Evolutionary conservation across 2,329 filamentous ascomycete genomes (phyloP), one percentile per base, ranked within the genome.

Genomic region (Boeremia lycopersici): DNA sequence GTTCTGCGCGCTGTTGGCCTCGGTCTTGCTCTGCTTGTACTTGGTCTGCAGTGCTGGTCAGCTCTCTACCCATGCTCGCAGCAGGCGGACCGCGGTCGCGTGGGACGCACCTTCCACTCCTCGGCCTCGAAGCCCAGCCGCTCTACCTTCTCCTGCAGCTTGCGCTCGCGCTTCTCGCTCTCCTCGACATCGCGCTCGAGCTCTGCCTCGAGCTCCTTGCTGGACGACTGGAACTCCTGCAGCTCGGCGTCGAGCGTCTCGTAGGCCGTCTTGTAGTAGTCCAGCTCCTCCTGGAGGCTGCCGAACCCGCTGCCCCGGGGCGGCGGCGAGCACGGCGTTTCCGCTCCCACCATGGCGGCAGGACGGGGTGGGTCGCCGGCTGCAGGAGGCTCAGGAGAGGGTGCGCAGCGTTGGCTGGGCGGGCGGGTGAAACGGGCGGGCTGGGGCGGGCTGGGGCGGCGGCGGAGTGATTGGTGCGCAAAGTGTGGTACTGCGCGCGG

Each of bases 181-280:
- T 91, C 89, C 68, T 98, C 93, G 53, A 99, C 88, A 74, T 99
- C 95, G 80, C 93, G 96, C 77, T 99, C 95, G 48, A 99, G 82
- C 77, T 98, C 95, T 42, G 89, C 86, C 76, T 99, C 95, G 28
- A 99, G 84, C 75, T 98, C 95, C 74, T 91, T 90, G 76, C 93
- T 97, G 49, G 92, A 96, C 53, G 91, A 84, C 71, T 96, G 91
- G 74, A 99, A 99, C 70, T 99, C 95, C 59, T 90, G 86, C 57
- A 99, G 85, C 76, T 99, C 95, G 48, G 87, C 82, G 77, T 97
- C 95, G 33, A 99, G 84, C 73, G 91, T 87, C 77, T 96, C 92
- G 79, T 98, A 98, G 75, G 98, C 93, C 48, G 86, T 79, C 81
- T 99, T 99, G 85, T 98, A 99, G 84, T 95, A 97, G 54, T 88